A percentile compares a stretch with the other conserved stretches of the same genome.
Evolutionary conservation across 371 early-diverging fungal species (phyloP).

Genomic region (Mucor piriformis): DNA sequence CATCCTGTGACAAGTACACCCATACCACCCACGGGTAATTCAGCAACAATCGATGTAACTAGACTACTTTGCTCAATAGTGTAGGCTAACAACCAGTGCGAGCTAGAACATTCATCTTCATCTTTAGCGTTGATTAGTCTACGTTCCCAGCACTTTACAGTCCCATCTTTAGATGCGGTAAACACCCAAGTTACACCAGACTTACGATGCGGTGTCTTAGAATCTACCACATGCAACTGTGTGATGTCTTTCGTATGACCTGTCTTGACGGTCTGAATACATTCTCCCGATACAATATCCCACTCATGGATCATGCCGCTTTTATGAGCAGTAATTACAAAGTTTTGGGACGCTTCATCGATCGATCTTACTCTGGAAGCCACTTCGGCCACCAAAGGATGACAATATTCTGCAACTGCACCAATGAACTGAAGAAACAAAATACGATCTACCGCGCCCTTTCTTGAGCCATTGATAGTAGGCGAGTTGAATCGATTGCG

Average conservation of each 20-base stretch:
- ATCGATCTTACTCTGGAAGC: constrained; percentile 6
- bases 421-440: constrained; percentile 23
- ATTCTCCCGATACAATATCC: constrained; percentile 34
- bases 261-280: constrained; percentile 27
- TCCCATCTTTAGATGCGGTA: constrained; percentile 36
- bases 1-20: constrained; percentile 75
- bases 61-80: constrained; percentile 24
- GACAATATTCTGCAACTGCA: constrained; percentile 14
- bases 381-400: constrained; percentile 23
- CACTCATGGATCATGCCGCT: constrained; percentile 35
- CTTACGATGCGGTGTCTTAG: constrained; percentile 25
- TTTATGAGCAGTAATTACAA: constrained; percentile 29
- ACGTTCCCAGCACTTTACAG: constrained; percentile 47
- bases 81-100: constrained; percentile 26
- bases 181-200: constrained; percentile 32
- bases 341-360: constrained; percentile 18
- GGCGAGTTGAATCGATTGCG: not conserved
- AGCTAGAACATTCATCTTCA: constrained; percentile 11
- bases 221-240: constrained; percentile 26
- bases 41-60: constrained; percentile 33
- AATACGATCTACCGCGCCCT: constrained; percentile 17
- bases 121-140: not conserved
- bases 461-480: not conserved
- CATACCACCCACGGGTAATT: constrained; percentile 38
- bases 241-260: constrained; percentile 27